phyloP scores from a whole-genome alignment of 2,329 filamentous ascomycete genomes.

The Parastagonospora avenae region DNA sequence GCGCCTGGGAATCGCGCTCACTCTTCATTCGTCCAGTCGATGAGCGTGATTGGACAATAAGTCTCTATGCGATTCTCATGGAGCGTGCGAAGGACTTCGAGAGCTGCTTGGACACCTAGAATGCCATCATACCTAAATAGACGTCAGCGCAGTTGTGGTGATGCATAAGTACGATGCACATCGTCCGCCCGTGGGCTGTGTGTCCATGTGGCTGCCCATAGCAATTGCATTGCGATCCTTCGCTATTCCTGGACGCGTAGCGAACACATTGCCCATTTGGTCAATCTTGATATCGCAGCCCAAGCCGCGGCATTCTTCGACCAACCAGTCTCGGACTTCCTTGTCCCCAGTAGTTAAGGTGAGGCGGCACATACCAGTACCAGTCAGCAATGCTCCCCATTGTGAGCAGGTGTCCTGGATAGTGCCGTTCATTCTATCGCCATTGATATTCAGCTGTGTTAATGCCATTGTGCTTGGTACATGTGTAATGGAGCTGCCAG shows the following conservation, averaged over 20 bases:
- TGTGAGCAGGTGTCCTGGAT: conserved; percentile 33
- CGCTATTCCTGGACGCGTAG: conserved; percentile 29
- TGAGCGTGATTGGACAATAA: conserved; percentile 69
- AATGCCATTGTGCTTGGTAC: conserved; percentile 8
- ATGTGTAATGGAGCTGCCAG: not conserved
- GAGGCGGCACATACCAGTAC: conserved; percentile 75
- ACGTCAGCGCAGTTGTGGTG: not conserved
- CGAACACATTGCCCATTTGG: conserved; percentile 44
- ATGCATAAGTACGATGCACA: not conserved
- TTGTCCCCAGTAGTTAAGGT: conserved; percentile 55
- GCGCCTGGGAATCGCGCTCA: conserved; percentile 76
- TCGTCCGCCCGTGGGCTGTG: conserved; percentile 50
- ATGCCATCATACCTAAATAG: conserved; percentile 71
- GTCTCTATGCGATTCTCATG: conserved; percentile 40
- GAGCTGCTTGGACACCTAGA: conserved; percentile 69
- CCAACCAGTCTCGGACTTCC: conserved; percentile 36
- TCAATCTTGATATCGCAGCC: conserved; percentile 42
- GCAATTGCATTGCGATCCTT: conserved; percentile 57
- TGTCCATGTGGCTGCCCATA: conserved; percentile 58
- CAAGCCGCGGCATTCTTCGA: conserved; percentile 28
- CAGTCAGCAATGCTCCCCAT: conserved; percentile 31
- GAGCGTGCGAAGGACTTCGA: conserved; percentile 46
- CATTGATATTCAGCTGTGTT: conserved; percentile 22
- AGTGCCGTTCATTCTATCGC: conserved; percentile 26
- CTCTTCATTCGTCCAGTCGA: conserved; percentile 84